Evolutionary conservation across 768 basidiomycete species (phyloP).

Genomic region (Coprinellus micaceus): DNA sequence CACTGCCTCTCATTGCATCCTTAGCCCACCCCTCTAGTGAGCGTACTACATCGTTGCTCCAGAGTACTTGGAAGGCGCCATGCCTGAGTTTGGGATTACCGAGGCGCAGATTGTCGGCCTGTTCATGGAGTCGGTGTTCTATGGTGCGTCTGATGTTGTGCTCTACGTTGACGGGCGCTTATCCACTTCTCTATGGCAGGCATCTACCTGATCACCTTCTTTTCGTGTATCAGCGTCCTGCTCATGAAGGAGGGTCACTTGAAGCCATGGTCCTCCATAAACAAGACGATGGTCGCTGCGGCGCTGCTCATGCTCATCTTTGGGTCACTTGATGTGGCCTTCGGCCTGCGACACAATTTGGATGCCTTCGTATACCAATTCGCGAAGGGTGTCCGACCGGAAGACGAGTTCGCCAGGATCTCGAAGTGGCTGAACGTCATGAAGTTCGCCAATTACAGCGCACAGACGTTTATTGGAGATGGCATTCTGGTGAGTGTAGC

Average conservation of each 20-base stretch:
- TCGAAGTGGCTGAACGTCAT: constrained; percentile 41
- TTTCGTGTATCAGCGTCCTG: constrained; percentile 33
- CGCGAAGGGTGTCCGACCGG: constrained; percentile 22
- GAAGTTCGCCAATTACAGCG: constrained; percentile 37
- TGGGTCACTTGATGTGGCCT: constrained; percentile 40
- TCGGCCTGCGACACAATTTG: constrained; percentile 40
- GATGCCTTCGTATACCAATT: constrained; percentile 32
- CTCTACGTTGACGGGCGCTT: constrained; percentile 1
- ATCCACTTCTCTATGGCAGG: constrained; percentile 18
- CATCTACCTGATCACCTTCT: constrained; percentile 36
- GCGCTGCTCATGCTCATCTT: constrained; percentile 38
- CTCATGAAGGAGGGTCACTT: constrained; percentile 27
- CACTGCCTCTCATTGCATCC: too few species aligned
- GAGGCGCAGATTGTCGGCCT: constrained; percentile 37
- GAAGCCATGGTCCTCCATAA: constrained; percentile 22
- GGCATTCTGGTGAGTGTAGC: constrained; percentile 34
- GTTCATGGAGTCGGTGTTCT: constrained; percentile 40
- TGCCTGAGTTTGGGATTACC: constrained; percentile 25
- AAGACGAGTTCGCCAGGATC: constrained; percentile 31
- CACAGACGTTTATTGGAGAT: constrained; percentile 42
- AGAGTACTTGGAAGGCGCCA: neutral
- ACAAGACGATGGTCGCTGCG: constrained; percentile 35
- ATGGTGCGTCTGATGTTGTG: constrained; percentile 21
- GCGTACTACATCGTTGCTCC: too few species aligned
- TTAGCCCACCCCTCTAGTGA: too few species aligned